A percentile compares a stretch with the other conserved stretches of the same genome.
Evolutionary conservation across 2,329 filamentous ascomycete genomes (phyloP).

Genomic region (Cladophialophora psammophila): DNA sequence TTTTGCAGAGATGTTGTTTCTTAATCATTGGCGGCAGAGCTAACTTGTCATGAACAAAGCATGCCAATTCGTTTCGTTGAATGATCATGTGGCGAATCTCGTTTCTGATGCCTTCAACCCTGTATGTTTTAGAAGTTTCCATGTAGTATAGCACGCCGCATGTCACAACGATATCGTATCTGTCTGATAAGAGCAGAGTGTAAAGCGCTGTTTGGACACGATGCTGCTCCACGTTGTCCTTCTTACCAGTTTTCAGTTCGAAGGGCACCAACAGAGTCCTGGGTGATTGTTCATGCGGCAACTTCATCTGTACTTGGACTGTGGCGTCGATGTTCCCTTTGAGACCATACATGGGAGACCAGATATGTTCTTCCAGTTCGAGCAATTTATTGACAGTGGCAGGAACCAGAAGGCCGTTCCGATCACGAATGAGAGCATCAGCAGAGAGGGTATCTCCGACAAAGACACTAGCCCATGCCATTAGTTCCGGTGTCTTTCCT

Average conservation of each 20-base stretch:
- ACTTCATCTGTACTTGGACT: constrained; percentile 82
- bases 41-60: constrained; percentile 80
- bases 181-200: constrained; percentile 87
- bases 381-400: constrained; percentile 93
- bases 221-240: constrained; percentile 77
- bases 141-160: constrained; percentile 96
- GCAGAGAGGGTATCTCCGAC: constrained; percentile 73
- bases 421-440: constrained; percentile 78
- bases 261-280: constrained; percentile 85
- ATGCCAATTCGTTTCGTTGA: constrained; percentile 88
- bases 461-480: constrained; percentile 83
- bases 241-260: constrained; percentile 93
- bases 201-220: constrained; percentile 94
- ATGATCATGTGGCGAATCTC: constrained; percentile 97
- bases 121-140: constrained; percentile 84
- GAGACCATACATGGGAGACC: constrained; percentile 96
- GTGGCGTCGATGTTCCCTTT: constrained; percentile 99
- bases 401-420: constrained; percentile 75
- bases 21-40: constrained; percentile 86
- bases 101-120: constrained; percentile 82
- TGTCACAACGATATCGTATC: constrained; percentile 88
- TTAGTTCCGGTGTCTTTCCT: constrained; percentile 82
- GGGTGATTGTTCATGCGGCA: constrained; percentile 63
- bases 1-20: constrained; percentile 79
- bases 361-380: constrained; percentile 96